Evolutionary conservation across 306 rosid species (phyloP), one percentile per base, ranked within the genome.

Genomic region (Cicer cuneatum): DNA sequence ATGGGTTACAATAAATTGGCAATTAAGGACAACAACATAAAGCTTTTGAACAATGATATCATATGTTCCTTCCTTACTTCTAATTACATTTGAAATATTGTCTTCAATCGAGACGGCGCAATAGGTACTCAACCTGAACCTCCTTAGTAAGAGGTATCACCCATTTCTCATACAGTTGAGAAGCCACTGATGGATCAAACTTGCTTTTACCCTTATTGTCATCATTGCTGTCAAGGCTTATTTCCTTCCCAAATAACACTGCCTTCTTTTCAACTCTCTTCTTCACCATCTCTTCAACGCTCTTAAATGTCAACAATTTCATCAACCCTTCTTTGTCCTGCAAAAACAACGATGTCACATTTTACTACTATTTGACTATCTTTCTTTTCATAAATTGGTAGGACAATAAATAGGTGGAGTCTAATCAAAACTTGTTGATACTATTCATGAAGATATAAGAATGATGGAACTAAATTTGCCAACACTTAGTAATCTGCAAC

Each of bases 221-320:
- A 49, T 58, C 46, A 10, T 6, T 66, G 38, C 19, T 18, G 56
- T 76, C 43, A 2, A 85, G 84, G 54, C 62, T 81, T 48, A 95
- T 90, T 38, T 87, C 83, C 64, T 90, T 92, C 12, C 96, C 96
- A 64, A 89, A 90, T 52, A 81, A 73, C 83, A 5, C 69, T 7
- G 99, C 92, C 86, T 95, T 95, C 90, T 86, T 87, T 72, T 73
- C 92, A 76, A 95, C 97, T 78, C 99, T 87, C 85, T 85, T 85
- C 77, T 60, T 90, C 83, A 95, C 96, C 82, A 6, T 65, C 82
- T 92, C 95, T 80, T 94, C 96, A 45, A 92, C 92, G 0, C 78
- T 81, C 75, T 62, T 57, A 72, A 85, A 81, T 71, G 99, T 95
- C 90, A 92, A 86, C 82, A 95, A 42, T 45, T 86, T 86, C 99